Evolutionary conservation across 2,329 filamentous ascomycete species (phyloP).

Genomic region (Phyllosticta citribraziliensis): DNA sequence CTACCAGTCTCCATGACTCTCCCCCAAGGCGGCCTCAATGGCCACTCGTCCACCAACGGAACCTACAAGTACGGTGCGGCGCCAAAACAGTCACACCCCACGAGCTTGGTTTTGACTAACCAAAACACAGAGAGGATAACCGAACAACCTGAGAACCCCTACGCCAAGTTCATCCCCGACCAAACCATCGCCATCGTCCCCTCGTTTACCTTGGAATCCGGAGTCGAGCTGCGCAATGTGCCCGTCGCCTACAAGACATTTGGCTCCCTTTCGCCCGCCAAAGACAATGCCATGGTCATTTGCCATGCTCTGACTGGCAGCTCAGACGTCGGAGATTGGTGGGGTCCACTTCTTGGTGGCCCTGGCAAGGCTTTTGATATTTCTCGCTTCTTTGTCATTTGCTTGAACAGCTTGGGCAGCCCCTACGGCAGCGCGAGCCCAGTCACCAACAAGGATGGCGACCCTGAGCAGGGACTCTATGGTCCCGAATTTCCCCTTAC

Average conservation of each 20-base stretch:
- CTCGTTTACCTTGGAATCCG: conserved; percentile 86
- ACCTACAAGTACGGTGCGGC: conserved; percentile 9
- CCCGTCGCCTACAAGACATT: conserved; percentile 56
- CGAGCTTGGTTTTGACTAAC: background rate
- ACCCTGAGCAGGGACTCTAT: conserved; percentile 64
- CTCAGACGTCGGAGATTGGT: conserved; percentile 79
- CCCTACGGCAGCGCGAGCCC: conserved; percentile 83
- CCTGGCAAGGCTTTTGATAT: conserved; percentile 72
- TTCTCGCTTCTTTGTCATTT: conserved; percentile 75
- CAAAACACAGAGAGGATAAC: conserved; percentile 1
- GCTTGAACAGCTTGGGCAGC: conserved; percentile 76
- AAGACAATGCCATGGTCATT: conserved; percentile 56
- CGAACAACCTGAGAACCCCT: conserved; percentile 81
- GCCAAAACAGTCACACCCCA: background rate
- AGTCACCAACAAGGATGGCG: conserved; percentile 78
- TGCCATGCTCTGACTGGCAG: conserved; percentile 82
- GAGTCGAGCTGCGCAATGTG: conserved; percentile 69
- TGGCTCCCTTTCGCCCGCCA: conserved; percentile 44
- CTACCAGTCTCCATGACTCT: conserved; percentile 11
- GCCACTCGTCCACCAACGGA: conserved; percentile 1
- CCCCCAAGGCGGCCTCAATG: background rate
- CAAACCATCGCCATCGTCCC: conserved; percentile 82
- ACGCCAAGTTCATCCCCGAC: conserved; percentile 73
- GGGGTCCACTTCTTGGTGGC: conserved; percentile 72
- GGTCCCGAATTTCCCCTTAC: conserved; percentile 95